Percentiles rank a stretch among this genome's conserved stretches.
Conservation (phyloP, 2,329 filamentous ascomycete genomes). For the Alternaria dauci region DNA sequence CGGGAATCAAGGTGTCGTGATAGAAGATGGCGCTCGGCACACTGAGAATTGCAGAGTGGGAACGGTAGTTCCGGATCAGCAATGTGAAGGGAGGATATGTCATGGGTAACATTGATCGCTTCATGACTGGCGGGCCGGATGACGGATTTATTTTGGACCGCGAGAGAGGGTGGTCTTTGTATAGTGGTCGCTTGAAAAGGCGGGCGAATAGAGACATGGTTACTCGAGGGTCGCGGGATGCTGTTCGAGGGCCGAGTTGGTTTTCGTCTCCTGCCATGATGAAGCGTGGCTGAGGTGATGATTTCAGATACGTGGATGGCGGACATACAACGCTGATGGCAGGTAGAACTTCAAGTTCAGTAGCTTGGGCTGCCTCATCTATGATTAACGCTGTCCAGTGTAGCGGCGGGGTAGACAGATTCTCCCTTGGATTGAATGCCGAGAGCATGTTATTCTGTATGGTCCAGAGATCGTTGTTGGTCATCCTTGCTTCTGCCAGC, state of each 20-base stretch:
- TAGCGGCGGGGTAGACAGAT: slow-evolving; percentile 22
- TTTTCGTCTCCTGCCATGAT: slow-evolving; percentile 59
- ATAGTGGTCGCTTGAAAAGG: slow-evolving; percentile 50
- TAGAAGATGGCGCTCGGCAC: slow-evolving; percentile 56
- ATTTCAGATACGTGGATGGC: slow-evolving; percentile 34
- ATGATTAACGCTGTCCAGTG: slow-evolving; percentile 57
- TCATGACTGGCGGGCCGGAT: slow-evolving; percentile 36
- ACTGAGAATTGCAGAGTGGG: slow-evolving; percentile 56
- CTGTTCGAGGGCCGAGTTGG: slow-evolving; percentile 54
- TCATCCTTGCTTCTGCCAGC: slow-evolving; percentile 53
- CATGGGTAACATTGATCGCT: slow-evolving; percentile 50
- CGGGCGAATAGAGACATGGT: slow-evolving; percentile 55
- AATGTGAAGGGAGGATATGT: slow-evolving; percentile 56
- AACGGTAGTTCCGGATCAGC: slow-evolving; percentile 58
- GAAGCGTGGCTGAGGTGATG: slow-evolving; percentile 46
- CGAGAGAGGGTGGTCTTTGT: slow-evolving; percentile 53
- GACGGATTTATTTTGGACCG: slow-evolving; percentile 42
- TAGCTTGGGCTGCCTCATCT: slow-evolving; percentile 59
- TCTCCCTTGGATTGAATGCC: slow-evolving; percentile 41
- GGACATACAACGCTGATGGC: slow-evolving; percentile 53
- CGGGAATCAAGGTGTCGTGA: slow-evolving; percentile 55
- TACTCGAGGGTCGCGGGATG: slow-evolving; percentile 45
- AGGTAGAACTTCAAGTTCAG: slow-evolving; percentile 53
- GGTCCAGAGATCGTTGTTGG: slow-evolving; percentile 53
- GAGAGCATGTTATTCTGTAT: slow-evolving; percentile 47